Conservation (phyloP, 2,329 filamentous ascomycete genomes). For the Neofusicoccum sp. region DNA sequence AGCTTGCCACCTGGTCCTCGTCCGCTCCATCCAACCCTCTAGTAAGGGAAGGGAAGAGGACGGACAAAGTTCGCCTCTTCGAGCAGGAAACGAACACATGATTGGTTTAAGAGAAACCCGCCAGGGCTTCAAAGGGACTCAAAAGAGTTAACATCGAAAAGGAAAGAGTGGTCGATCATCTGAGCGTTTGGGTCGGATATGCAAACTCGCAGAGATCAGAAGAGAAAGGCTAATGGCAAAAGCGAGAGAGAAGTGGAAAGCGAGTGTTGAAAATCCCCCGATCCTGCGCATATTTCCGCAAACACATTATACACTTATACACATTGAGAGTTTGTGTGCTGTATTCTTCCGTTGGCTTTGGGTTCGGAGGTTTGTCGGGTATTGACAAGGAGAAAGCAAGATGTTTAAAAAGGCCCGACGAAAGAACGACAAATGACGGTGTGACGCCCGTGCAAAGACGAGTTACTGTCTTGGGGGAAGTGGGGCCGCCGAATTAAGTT, state of each 20-base stretch:
- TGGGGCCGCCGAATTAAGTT: background rate
- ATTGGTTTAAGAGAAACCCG: background rate
- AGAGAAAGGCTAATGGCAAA: background rate
- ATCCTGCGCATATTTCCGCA: background rate
- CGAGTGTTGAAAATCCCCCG: background rate
- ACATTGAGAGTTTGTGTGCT: background rate
- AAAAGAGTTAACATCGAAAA: background rate
- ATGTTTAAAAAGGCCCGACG: background rate
- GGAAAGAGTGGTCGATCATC: background rate
- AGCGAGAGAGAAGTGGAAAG: background rate
- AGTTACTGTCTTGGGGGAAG: background rate
- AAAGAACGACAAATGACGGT: background rate
- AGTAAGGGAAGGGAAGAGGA: too few species aligned
- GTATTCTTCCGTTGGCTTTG: background rate
- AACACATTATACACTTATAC: slow-evolving; percentile 19
- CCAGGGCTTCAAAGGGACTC: too few species aligned
- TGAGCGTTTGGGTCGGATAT: slow-evolving; percentile 6
- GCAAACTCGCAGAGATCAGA: background rate
- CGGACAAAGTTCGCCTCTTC: too few species aligned
- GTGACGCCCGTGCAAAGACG: background rate
- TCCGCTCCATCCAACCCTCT: too few species aligned
- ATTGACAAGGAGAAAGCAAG: background rate
- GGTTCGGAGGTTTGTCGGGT: background rate
- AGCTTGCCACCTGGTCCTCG: too few species aligned
- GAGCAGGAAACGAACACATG: background rate